Evolutionary conservation across 2,329 filamentous ascomycete genomes (phyloP).

Genomic region (Arthrobotrys sinensis): DNA sequence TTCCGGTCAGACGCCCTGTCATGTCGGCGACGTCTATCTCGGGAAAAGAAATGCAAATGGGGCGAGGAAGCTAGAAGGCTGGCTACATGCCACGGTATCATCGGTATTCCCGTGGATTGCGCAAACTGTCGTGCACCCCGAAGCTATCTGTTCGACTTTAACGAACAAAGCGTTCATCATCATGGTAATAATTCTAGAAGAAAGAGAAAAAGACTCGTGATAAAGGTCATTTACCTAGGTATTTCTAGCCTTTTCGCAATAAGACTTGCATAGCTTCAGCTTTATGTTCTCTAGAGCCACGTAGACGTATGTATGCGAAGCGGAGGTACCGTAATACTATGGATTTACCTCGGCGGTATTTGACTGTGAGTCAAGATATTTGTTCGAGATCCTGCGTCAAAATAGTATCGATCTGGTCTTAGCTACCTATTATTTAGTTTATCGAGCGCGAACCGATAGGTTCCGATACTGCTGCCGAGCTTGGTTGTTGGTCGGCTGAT

Average conservation of each 20-base stretch:
- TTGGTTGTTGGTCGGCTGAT: constrained; percentile 14
- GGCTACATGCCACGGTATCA: constrained; percentile 3
- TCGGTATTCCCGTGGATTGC: constrained; percentile 45
- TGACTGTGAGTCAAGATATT: constrained; percentile 38
- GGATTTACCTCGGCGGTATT: background rate
- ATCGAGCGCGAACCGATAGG: constrained; percentile 9
- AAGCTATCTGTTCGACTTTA: constrained; percentile 34
- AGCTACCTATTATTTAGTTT: background rate
- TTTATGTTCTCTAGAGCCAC: constrained; percentile 23
- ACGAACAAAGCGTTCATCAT: constrained; percentile 29
- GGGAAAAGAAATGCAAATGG: background rate
- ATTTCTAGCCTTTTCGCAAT: constrained; percentile 1
- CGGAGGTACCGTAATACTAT: constrained; percentile 38
- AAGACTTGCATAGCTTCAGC: constrained; percentile 14
- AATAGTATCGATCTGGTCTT: constrained; percentile 2
- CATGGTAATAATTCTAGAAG: background rate
- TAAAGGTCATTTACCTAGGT: constrained; percentile 22
- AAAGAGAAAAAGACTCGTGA: constrained; percentile 23
- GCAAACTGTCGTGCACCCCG: constrained; percentile 44
- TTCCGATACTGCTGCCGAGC: constrained; percentile 10
- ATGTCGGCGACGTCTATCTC: background rate
- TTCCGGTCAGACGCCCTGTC: constrained; percentile 4
- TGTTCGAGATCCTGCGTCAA: constrained; percentile 43
- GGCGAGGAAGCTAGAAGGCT: background rate
- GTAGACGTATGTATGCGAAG: constrained; percentile 42